Percentiles rank a stretch among this genome's conserved stretches.
Evolutionary conservation across 2,329 filamentous ascomycete genomes (phyloP).

Genomic region (Botrytis deweyae): DNA sequence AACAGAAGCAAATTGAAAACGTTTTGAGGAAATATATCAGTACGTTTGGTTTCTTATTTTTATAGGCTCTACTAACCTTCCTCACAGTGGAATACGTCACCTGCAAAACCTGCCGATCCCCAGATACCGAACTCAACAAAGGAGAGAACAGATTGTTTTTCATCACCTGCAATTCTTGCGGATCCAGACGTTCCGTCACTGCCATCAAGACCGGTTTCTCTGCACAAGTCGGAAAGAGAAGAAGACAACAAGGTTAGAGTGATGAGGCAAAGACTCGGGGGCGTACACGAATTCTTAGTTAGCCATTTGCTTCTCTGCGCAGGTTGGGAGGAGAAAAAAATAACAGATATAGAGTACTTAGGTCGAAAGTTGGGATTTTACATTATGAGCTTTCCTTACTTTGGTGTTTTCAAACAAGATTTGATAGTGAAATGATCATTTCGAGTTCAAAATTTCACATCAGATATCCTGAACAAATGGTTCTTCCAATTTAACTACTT

Average conservation of each 20-base stretch:
- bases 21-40: constrained; percentile 93
- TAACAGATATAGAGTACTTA: background rate
- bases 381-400: background rate
- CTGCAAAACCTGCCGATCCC: constrained; percentile 95
- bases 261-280: background rate
- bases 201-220: constrained; percentile 99
- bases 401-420: background rate
- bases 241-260: constrained; percentile 79
- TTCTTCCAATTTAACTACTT: background rate
- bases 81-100: constrained; percentile 82
- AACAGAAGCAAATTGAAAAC: constrained; percentile 99
- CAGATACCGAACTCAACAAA: constrained; percentile 95
- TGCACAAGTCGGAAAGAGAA: constrained; percentile 97
- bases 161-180: constrained; percentile 91
- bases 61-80: constrained; percentile 29
- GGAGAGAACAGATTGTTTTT: constrained; percentile 99
- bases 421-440: background rate
- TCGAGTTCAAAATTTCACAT: background rate
- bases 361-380: background rate
- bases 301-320: background rate
- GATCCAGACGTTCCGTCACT: constrained; percentile 81
- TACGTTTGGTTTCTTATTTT: constrained; percentile 49
- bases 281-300: background rate
- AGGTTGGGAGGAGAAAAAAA: background rate
- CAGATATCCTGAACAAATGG: background rate